These are phyloP conservation scores for Penicillium turbatum DNA, from an alignment of 495 filamentous ascomycete genomes.

Conservation along the genomic window DNA sequence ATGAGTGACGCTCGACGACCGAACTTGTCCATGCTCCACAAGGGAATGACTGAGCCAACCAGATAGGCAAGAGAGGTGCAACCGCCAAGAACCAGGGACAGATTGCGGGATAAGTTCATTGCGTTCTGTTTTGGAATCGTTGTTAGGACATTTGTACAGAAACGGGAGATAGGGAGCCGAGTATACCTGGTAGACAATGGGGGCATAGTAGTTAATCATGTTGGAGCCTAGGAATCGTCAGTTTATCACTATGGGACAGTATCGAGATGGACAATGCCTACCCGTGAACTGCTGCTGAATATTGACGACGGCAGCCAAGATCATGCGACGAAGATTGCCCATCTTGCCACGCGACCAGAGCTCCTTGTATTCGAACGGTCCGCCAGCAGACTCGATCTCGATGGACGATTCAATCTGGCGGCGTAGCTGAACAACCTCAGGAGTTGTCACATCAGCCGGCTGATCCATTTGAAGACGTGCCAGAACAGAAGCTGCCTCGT, in stretches of 20 bases:
- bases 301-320: slow-evolving; percentile 33
- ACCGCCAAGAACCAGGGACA: slow-evolving; percentile 49
- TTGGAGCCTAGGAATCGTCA: slow-evolving; percentile 40
- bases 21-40: slow-evolving; percentile 48
- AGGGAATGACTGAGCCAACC: slow-evolving; percentile 32
- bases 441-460: slow-evolving; percentile 13
- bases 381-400: slow-evolving; percentile 33
- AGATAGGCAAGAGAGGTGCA: slow-evolving; percentile 42
- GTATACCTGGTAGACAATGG: slow-evolving; percentile 40
- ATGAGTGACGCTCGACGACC: slow-evolving; percentile 50
- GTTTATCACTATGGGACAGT: neutral
- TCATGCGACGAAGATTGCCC: slow-evolving; percentile 39
- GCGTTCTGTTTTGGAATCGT: slow-evolving; percentile 17
- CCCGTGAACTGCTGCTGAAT: slow-evolving; percentile 39
- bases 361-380: slow-evolving; percentile 37
- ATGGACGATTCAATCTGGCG: slow-evolving; percentile 34
- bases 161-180: neutral
- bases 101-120: slow-evolving; percentile 48
- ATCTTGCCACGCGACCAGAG: slow-evolving; percentile 33
- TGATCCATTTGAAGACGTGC: slow-evolving; percentile 33
- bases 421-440: slow-evolving; percentile 19
- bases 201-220: slow-evolving; percentile 49
- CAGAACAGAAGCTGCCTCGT: slow-evolving; percentile 50
- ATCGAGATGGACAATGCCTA: neutral
- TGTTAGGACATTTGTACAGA: neutral